Evolutionary conservation across 2,329 filamentous ascomycete genomes (phyloP), one percentile per base, ranked within the genome.

Genomic region (Endothia cerciana): DNA sequence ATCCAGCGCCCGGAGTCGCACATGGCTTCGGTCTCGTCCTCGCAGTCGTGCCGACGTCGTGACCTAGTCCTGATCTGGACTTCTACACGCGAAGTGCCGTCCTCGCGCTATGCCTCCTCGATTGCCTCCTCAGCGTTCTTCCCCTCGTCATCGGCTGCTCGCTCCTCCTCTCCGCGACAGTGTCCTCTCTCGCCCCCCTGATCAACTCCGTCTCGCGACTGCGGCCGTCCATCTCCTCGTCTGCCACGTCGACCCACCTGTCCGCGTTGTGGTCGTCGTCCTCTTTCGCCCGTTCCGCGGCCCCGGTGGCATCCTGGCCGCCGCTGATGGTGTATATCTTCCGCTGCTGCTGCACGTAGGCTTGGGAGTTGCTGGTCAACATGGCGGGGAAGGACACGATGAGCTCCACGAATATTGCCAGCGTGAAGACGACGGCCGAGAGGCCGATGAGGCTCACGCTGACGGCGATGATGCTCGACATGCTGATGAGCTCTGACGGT

Each of bases 391-490:
- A 68, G 28, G 66, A 66, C 25, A 68, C 56, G 49, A 66, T 49
- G 64, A 68, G 65, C 51, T 68, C 64, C 41, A 66, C 36, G 60
- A 68, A 66, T 57, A 68, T 59, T 41, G 36, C 66, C 47, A 60
- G 57, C 36, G 59, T 66, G 66, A 66, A 57, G 38, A 66, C 8
- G 41, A 60, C 55, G 30, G 45, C 56, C n/a, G 51, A 45, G 28
- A 68, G 51, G n/a, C 66, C 66, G 19, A 66, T 51, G 56, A 68
- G 65, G 64, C 60, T 66, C 36, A 68, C 66, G 43, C 66, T 63
- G 17, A 68, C 66, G 10, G 64, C 66, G 57, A 68, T 63, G 57
- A 68, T 43, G 63, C 66, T 65, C 17, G 66, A 68, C 66, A 68
- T 68, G 41, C 30, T 59, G 30, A 38, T 28, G 11, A 15, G 0